Conservation (phyloP, 768 basidiomycete species). For the Suillus ampliporus region DNA sequence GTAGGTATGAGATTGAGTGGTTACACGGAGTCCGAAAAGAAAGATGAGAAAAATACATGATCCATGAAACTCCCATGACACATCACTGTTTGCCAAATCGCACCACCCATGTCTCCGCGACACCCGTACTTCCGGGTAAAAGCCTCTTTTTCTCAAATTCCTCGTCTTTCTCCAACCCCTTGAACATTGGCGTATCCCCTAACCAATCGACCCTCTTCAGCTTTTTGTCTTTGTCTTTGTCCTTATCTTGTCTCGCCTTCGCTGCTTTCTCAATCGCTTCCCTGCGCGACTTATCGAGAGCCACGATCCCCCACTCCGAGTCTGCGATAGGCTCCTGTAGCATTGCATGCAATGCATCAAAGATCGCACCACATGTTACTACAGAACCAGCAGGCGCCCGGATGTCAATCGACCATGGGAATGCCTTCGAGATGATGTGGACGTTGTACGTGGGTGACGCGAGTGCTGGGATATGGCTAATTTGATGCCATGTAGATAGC, state of each 20-base stretch:
- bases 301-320: slow-evolving; percentile 70
- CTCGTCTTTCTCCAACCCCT: slow-evolving; percentile 65
- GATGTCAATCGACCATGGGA: slow-evolving; percentile 72
- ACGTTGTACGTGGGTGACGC: slow-evolving; percentile 40
- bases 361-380: slow-evolving; percentile 58
- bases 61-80: slow-evolving; percentile 1
- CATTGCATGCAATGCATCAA: slow-evolving; percentile 53
- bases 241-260: slow-evolving; percentile 50
- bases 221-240: slow-evolving; percentile 40
- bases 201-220: slow-evolving; percentile 69
- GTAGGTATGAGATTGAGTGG: not conserved
- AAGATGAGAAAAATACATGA: not conserved
- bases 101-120: slow-evolving; percentile 65
- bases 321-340: slow-evolving; percentile 63
- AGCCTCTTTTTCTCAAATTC: slow-evolving; percentile 57
- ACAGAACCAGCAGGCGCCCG: slow-evolving; percentile 34
- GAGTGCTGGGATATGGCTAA: slow-evolving; percentile 44
- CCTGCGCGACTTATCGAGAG: slow-evolving; percentile 47
- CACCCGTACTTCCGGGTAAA: slow-evolving; percentile 48
- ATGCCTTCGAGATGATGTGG: slow-evolving; percentile 62
- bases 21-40: not conserved
- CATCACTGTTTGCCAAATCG: slow-evolving; percentile 45
- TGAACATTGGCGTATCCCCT: slow-evolving; percentile 62
- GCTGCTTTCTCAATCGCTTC: slow-evolving; percentile 55
- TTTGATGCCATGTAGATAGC: slow-evolving; percentile 47